Base-by-base conservation (phyloP, 306 rosid species). In the Albizia julibrissin region DNA sequence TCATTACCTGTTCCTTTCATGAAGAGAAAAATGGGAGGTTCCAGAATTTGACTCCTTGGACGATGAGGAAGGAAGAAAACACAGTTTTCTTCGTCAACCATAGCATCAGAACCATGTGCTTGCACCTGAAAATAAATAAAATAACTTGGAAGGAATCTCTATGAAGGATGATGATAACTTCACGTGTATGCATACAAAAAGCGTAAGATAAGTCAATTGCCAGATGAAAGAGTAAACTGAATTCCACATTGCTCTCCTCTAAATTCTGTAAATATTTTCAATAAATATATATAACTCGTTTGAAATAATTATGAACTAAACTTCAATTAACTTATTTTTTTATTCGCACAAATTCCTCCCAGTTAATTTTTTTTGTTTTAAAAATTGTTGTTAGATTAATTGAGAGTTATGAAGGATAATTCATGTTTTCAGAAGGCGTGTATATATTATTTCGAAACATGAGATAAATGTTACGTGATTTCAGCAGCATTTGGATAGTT, bases 1-100 rank as follows among this genome's bases (percentile, higher is more conserved):
- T 58, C 69, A 18, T 86, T 88, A 95, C 99, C 98, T 89, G 99
- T 95, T 89, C 99, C 99, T 91, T 93, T 95, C 99, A 95, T 95
- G 90, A 95, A 95, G 76, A 95, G 99, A 80, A 95, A 95, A 84
- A 95, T 88, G 10, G 99, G 99, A 59, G 80, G 88, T 82, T 95
- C 98, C 39, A 87, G 75, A 75, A 95, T 88, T 87, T 84, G 87
- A 71, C 94, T 89, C 83, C 99, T 86, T 26, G 99, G 98, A 58
- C 99, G 97, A 79, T 95, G 99, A 0, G 99, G 99, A 74, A 95
- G 98, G 87, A 95, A 95, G 88, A 95, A 95, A 26, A 92, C 93
- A 74, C 99, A 95, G 79, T 91, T 93, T 72, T 93, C 99, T 86
- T 95, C 99, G 56, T 95, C 99, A 31, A 92, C 98, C 99, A 93